Evolutionary conservation across 257 asterid genomes (phyloP), one percentile per base, ranked within the genome.

Genomic region (Paraleonurus japonicus): DNA sequence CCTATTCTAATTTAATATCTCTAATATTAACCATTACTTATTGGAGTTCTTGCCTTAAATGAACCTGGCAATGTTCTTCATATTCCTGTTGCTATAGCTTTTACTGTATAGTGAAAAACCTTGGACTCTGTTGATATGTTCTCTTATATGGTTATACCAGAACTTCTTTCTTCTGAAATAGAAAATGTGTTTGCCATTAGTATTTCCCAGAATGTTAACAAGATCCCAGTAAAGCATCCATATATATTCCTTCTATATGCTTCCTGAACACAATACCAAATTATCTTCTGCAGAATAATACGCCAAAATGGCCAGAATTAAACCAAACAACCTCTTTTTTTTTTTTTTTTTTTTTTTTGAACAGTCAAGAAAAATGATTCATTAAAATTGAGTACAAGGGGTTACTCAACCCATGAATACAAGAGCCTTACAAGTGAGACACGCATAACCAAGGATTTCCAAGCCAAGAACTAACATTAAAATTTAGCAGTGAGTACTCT

Each of bases 171-270:
- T 67, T 67, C 32, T 7, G 33, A 47, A 69, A 71, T 16, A 9
- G 10, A 43, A 26, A 59, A 15, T 22, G 9, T 7, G 26, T 17
- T 19, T 43, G 35, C 23, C 9, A 39, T 26, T 70, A 43, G 15
- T 60, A 60, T 71, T 22, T 60, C 50, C 61, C 61, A 24, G 59
- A 57, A 22, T 53, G 27, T 47, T 47, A 47, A 45, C 53, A 45
- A 15, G 53, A 45, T 55, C 61, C 59, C 16, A 55, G 24, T 58
- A 58, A 26, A 58, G 37, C 15, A 11, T 30, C 48, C 61, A 22
- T 10, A 11, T 13, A 26, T 26, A 26, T 45, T 43, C 17, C 17
- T 12, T 43, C 19, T 4, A 45, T 60, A 15, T 28, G 45, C 65
- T 28, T 28, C 43, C 22, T 11, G 10, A 54, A 57, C 63, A 4